Percentiles rank a stretch among this genome's conserved stretches.
Conservation (phyloP, 495 filamentous ascomycete species). For the Penicillium paxilli region DNA sequence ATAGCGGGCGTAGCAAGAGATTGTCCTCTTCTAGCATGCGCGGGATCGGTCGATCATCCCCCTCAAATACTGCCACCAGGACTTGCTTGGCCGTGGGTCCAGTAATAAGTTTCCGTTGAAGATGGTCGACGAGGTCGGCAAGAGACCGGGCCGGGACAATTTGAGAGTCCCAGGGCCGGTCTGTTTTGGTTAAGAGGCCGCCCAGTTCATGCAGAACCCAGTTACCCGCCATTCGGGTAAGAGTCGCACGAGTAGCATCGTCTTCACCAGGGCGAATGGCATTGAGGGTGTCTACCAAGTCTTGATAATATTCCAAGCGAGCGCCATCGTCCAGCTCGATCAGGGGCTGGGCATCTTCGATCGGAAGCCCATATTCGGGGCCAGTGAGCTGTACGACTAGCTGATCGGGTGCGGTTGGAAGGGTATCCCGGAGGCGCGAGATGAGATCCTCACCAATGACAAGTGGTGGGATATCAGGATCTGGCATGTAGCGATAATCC, state of each 20-base stretch:
- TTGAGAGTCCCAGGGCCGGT: constrained; percentile 52
- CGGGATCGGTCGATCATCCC: constrained; percentile 51
- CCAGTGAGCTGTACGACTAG: constrained; percentile 59
- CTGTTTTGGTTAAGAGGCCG: constrained; percentile 60
- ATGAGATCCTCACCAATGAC: constrained; percentile 72
- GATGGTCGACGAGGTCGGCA: constrained; percentile 63
- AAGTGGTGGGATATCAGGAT: constrained; percentile 85
- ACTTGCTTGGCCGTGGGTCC: constrained; percentile 74
- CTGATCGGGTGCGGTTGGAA: constrained; percentile 72
- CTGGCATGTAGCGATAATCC: constrained; percentile 98
- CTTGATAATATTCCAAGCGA: constrained; percentile 79
- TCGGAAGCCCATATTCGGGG: constrained; percentile 58
- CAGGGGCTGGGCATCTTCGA: constrained; percentile 88
- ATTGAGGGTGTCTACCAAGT: constrained; percentile 60
- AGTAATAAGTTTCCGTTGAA: constrained; percentile 69
- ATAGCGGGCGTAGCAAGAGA: constrained; percentile 62
- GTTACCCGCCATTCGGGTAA: constrained; percentile 52
- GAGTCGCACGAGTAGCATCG: constrained; percentile 19
- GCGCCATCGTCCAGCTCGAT: constrained; percentile 76
- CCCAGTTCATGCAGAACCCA: constrained; percentile 91
- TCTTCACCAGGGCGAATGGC: constrained; percentile 37
- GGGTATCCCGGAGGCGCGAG: constrained; percentile 51
- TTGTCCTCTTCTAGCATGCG: constrained; percentile 65
- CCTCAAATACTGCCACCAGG: constrained; percentile 59
- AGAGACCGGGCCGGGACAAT: constrained; percentile 61